Percentiles rank a stretch among this genome's conserved stretches.
Evolutionary conservation across 306 rosid genomes (phyloP).

Genomic region (Styphnolobium japonicum): DNA sequence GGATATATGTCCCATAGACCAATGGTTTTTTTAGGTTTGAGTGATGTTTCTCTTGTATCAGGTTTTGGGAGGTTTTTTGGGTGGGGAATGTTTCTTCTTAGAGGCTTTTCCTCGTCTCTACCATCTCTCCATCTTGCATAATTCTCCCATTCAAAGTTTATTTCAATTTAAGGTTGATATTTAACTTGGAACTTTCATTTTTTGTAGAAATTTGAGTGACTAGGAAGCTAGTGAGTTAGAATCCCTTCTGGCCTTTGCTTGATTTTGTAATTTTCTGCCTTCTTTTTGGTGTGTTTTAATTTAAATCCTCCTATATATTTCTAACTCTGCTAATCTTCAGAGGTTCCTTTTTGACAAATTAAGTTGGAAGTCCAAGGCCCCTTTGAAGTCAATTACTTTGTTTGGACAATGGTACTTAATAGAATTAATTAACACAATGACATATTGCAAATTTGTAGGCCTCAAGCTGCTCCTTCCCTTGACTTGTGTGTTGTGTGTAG

Average conservation of each 20-base stretch:
- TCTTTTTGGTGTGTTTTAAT: slow-evolving; percentile 5
- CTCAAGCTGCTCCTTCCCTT: too few relatives aligned
- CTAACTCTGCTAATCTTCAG: background rate
- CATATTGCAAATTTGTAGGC: too few relatives aligned
- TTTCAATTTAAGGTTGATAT: background rate
- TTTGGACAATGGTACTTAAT: background rate
- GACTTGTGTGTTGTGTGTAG: too few relatives aligned
- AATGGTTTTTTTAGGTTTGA: background rate
- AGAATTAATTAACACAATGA: background rate
- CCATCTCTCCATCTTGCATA: background rate
- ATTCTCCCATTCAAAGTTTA: background rate
- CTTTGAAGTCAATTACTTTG: background rate
- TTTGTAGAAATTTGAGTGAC: background rate
- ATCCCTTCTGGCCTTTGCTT: background rate
- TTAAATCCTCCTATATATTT: background rate
- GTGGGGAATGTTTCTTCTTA: background rate
- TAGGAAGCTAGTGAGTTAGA: background rate
- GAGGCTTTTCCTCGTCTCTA: background rate
- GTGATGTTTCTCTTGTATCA: background rate
- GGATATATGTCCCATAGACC: background rate
- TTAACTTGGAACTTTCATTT: background rate
- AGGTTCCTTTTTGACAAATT: background rate
- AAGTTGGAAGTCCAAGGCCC: background rate
- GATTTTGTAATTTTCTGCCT: background rate
- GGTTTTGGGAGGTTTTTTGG: background rate